These are phyloP conservation scores for Neofusicoccum umdonicola DNA, from an alignment of 2,329 filamentous ascomycete species.

Conservation along the genomic window DNA sequence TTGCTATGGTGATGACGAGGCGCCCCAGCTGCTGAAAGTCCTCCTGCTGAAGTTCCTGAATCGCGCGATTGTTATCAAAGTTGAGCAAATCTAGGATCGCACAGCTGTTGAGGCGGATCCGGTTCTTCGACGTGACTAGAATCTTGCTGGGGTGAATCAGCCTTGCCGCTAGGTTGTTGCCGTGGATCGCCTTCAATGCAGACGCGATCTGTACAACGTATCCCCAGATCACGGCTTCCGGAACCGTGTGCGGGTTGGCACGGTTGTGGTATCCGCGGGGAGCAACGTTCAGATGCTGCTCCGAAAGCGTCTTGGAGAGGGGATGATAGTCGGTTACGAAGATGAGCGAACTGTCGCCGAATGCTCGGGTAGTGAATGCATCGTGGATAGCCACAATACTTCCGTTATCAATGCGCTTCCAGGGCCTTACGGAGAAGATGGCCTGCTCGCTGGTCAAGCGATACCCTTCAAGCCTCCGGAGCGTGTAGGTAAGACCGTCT, in stretches of 20 bases:
- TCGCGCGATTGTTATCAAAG: conserved; percentile 66
- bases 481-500: conserved; percentile 82
- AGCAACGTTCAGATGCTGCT: conserved; percentile 64
- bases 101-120: conserved; percentile 83
- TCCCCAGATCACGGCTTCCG: conserved; percentile 71
- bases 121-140: conserved; percentile 84
- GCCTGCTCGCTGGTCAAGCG: conserved; percentile 85
- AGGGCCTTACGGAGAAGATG: conserved; percentile 80
- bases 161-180: conserved; percentile 75
- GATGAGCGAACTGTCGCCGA: conserved; percentile 91
- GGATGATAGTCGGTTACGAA: conserved; percentile 94
- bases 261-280: conserved; percentile 20
- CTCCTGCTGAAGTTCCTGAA: conserved; percentile 79
- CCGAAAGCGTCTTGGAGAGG: conserved; percentile 81
- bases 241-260: conserved; percentile 25
- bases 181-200: conserved; percentile 82
- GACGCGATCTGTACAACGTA: conserved; percentile 91
- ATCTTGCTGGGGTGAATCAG: conserved; percentile 87
- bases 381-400: conserved; percentile 85
- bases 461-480: conserved; percentile 85
- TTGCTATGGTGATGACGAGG: conserved; percentile 78
- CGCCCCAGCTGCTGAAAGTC: conserved; percentile 83
- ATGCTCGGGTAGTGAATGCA: conserved; percentile 88
- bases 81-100: conserved; percentile 87
- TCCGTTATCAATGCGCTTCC: conserved; percentile 80